Evolutionary conservation across 352 stramenopile species (phyloP).

Genomic region (Poterioochromonas sp.): DNA sequence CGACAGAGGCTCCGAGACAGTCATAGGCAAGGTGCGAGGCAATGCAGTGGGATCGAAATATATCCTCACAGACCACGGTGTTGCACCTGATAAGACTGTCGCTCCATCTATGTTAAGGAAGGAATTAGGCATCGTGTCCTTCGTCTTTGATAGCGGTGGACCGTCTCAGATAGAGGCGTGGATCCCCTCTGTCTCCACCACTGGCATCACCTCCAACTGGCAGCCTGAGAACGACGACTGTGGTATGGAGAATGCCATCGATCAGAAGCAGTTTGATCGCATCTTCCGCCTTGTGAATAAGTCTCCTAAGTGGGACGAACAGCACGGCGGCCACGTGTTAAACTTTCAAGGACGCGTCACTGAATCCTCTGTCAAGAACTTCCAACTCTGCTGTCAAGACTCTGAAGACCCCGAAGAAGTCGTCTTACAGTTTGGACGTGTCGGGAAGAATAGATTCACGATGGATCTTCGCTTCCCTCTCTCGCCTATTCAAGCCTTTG

Average conservation of each 20-base stretch:
- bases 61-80: conserved; percentile 26
- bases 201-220: neutral
- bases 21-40: conserved; percentile 26
- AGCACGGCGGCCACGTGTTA: conserved; percentile 29
- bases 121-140: conserved; percentile 27
- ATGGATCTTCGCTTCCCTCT: conserved; percentile 39
- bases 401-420: conserved; percentile 24
- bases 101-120: conserved; percentile 29
- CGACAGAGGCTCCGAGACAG: conserved; percentile 13
- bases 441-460: conserved; percentile 42
- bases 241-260: conserved; percentile 12
- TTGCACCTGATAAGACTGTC: conserved; percentile 6
- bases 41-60: conserved; percentile 25
- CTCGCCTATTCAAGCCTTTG: conserved; percentile 29
- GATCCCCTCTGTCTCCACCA: neutral
- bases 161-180: conserved; percentile 25
- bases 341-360: conserved; percentile 41
- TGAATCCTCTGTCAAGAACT: conserved; percentile 45
- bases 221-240: conserved; percentile 10
- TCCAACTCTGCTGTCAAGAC: conserved; percentile 37
- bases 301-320: conserved; percentile 32
- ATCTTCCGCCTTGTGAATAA: conserved; percentile 22
- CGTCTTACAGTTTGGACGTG: conserved; percentile 43
- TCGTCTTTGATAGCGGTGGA: conserved; percentile 32
- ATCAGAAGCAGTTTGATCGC: neutral